Base-by-base conservation (phyloP, 2,329 filamentous ascomycete species). In the Malbranchea zuffiana region DNA sequence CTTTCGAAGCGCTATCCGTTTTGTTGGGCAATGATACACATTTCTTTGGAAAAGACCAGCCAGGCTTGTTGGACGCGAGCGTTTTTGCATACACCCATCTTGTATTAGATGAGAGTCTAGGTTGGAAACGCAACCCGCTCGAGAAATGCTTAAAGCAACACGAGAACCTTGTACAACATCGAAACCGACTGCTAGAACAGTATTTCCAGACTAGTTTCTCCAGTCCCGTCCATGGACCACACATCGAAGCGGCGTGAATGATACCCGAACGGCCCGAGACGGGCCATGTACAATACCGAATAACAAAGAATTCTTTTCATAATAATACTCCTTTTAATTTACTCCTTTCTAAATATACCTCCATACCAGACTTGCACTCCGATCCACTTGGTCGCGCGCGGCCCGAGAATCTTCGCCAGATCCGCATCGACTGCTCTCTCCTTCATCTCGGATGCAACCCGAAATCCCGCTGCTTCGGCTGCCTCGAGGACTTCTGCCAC, bases 41-140 rank as follows among this genome's bases (percentile, higher is more conserved):
- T 66, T 82, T 81, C 55, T 80, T 79, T 50, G 33, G 69, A 64
- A 3, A 54, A 56, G 34, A 57, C 19, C 54, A 59, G 11, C 84
- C 88, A 0, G 75, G 78, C 0, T 53, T 88, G 16, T 88, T 96
- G 49, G 90, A 98, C 60, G 87, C 88, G 5, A 77, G 75, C 37
- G 74, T 96, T 2, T 96, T 95, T 61, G 78, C 85, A 3, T 98
- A 95, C 59, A 87, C 83, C 0, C 76, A 92, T 57, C 65, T 93
- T 34, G 66, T 96, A 35, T 61, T 93, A 35, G 75, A 82, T 42
- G 69, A 76, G 21, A 51, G 50, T 2, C 51, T 85, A 45, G 65
- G 61, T 1, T 87, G 82, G 82, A 65, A 63, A 41, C 74, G 82
- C 39, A 70, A 69, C 42, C 65, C 67, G 36, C 61, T 93, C 35